Evolutionary conservation across 495 filamentous ascomycete species (phyloP), one percentile per base, ranked within the genome.

Genomic region (Neurospora sp.): DNA sequence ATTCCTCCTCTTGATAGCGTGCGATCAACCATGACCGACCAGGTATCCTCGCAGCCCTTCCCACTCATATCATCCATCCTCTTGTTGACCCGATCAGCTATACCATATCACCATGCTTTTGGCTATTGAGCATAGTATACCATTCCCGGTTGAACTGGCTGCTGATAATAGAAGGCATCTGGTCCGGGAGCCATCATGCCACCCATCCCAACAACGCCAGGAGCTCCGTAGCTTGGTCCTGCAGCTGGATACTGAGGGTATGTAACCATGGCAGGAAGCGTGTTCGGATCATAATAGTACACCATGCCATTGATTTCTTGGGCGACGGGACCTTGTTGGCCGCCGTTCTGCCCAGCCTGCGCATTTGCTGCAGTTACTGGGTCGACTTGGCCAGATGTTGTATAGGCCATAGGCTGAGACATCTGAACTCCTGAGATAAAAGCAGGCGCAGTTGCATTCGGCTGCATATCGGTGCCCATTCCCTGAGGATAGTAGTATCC

Each of bases 231-330:
- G 27, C 72, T 74, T 68, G 53, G 53, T 3, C 90, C 89, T 37
- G 85, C 75, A 39, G 84, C 75, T 27, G 84, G 82, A 71, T 87
- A 89, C 4, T 87, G 74, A 20, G 81, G 83, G 71, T 86, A 87
- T 2, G 79, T 80, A 39, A 86, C 81, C 72, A 89, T 86, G 9
- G 86, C 78, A 53, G 86, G 85, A 72, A 93, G 83, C 79, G 96
- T 91, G 10, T 90, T 86, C 39, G 91, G 86, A 77, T 97, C 91
- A 73, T 94, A 94, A 79, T 97, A 99, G 80, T 97, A 98, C 4
- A 97, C 94, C 85, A 94, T 98, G 68, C 96, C 96, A 74, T 95
- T 94, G 74, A 90, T 88, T 82, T 98, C 96, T 78, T 97, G 94
- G 3, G 94, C 93, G 69, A 98, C 91, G 38, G 93, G 91, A 75